phyloP scores from a whole-genome alignment of 306 rosid genomes.

The Cyclanthera cordifolia region DNA sequence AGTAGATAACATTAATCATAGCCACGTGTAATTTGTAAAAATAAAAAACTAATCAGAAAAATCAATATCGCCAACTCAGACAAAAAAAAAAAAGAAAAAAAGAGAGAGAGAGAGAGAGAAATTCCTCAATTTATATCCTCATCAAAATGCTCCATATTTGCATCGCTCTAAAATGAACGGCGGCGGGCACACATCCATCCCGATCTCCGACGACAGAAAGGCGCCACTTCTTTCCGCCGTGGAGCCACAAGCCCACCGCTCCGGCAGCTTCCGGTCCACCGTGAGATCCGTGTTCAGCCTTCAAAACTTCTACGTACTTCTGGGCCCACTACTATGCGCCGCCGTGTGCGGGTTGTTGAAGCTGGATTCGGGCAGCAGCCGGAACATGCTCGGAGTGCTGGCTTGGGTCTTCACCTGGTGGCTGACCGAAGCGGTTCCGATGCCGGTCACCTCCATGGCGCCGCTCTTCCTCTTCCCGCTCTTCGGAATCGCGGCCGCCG shows the following conservation, averaged over 20 bases:
- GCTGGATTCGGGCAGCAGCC: slow-evolving; percentile 21
- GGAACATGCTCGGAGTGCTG: slow-evolving; percentile 62
- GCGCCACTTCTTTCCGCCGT: slow-evolving; percentile 53
- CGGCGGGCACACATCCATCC: not conserved
- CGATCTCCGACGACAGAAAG: slow-evolving; percentile 29
- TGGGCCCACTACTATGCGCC: slow-evolving; percentile 53
- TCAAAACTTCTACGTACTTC: slow-evolving; percentile 26
- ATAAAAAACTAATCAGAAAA: not conserved
- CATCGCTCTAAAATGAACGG: slow-evolving; percentile 23
- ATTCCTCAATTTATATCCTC: not conserved
- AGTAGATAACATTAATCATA: no score
- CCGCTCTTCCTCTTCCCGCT: slow-evolving; percentile 71
- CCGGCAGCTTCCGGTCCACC: slow-evolving; percentile 10
- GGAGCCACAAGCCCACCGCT: slow-evolving; percentile 12
- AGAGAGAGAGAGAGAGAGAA: not conserved
- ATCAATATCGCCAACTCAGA: not conserved
- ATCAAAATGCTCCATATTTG: not conserved
- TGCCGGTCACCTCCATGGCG: slow-evolving; percentile 77
- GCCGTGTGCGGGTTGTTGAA: slow-evolving; percentile 38
- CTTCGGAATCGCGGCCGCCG: slow-evolving; percentile 59
- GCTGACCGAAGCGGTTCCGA: slow-evolving; percentile 78
- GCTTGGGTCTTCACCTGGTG: slow-evolving; percentile 82
- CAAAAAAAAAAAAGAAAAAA: not conserved
- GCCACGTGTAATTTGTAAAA: not conserved
- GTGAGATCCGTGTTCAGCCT: slow-evolving; percentile 24